A percentile compares a stretch with the other conserved stretches of the same genome.
phyloP scores from a whole-genome alignment of 2,329 filamentous ascomycete genomes.

The Hypoxylon sp. region DNA sequence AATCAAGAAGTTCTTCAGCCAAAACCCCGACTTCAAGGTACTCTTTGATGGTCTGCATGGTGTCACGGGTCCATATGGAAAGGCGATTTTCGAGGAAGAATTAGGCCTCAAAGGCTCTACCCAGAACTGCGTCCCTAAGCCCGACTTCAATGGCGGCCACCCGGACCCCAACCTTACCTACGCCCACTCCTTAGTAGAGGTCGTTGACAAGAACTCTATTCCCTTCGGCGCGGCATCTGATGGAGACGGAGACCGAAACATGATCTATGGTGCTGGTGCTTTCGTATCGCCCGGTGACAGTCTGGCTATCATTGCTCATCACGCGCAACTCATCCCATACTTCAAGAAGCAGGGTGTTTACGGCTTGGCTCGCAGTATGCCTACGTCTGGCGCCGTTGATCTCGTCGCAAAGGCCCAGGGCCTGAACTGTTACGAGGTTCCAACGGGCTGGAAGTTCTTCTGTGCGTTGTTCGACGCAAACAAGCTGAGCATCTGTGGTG shows the following conservation, averaged over 20 bases:
- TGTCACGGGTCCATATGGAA: slow-evolving; percentile 95
- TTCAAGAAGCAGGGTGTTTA: slow-evolving; percentile 98
- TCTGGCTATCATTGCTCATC: slow-evolving; percentile 97
- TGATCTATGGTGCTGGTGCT: slow-evolving; percentile 98
- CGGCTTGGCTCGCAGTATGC: slow-evolving; percentile 96
- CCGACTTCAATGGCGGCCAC: slow-evolving; percentile 97
- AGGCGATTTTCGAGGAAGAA: slow-evolving; percentile 94
- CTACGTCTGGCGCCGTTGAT: slow-evolving; percentile 94
- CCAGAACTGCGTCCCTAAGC: slow-evolving; percentile 92
- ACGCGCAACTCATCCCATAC: slow-evolving; percentile 96
- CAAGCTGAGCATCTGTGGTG: slow-evolving; percentile 98
- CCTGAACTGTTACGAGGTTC: slow-evolving; percentile 93
- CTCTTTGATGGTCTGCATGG: slow-evolving; percentile 95
- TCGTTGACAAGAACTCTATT: slow-evolving; percentile 90
- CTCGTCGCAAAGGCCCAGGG: slow-evolving; percentile 96
- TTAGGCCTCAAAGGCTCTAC: slow-evolving; percentile 83
- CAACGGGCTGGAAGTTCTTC: slow-evolving; percentile 99
- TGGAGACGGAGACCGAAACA: slow-evolving; percentile 98
- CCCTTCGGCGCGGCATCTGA: slow-evolving; percentile 98
- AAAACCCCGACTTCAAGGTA: slow-evolving; percentile 93
- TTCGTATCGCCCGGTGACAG: slow-evolving; percentile 99
- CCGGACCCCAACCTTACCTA: slow-evolving; percentile 98
- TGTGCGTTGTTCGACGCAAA: slow-evolving; percentile 94
- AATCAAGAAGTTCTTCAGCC: slow-evolving; percentile 92
- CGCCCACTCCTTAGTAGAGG: slow-evolving; percentile 93